A percentile compares a stretch with the other conserved stretches of the same genome.
These are phyloP conservation scores for Apophysomyces ossiformis DNA, from an alignment of 371 early-diverging fungal species.

Conservation along the genomic window DNA sequence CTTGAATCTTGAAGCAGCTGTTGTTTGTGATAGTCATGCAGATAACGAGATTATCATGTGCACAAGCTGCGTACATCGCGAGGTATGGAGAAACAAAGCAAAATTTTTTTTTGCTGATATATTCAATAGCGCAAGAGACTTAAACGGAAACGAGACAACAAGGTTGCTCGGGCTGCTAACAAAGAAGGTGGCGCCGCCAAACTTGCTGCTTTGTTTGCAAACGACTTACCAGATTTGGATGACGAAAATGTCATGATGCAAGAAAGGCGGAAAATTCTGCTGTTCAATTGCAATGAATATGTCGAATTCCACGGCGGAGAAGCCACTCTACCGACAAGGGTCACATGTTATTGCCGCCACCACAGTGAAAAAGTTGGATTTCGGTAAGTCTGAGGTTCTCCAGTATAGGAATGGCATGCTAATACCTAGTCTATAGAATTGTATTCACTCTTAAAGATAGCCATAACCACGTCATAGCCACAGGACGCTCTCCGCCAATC, in stretches of 20 bases:
- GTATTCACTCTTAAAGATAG: conserved; percentile 69
- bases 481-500: conserved; percentile 80
- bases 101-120: neutral
- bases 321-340: conserved; percentile 75
- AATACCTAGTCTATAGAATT: conserved; percentile 41
- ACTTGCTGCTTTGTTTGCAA: conserved; percentile 47
- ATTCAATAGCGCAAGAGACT: conserved; percentile 52
- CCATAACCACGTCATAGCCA: conserved; percentile 64
- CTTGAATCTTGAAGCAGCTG: conserved; percentile 64
- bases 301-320: conserved; percentile 81
- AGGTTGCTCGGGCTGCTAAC: conserved; percentile 52
- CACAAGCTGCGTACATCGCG: conserved; percentile 75
- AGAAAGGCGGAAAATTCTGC: conserved; percentile 59
- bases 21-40: conserved; percentile 77
- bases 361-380: conserved; percentile 91
- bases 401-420: neutral
- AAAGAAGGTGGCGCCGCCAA: conserved; percentile 56
- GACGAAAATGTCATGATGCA: conserved; percentile 51
- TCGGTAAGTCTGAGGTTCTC: conserved; percentile 36
- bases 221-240: conserved; percentile 46
- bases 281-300: conserved; percentile 75
- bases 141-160: conserved; percentile 60
- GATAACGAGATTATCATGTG: conserved; percentile 74
- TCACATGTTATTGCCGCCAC: conserved; percentile 87
- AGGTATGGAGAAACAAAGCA: conserved; percentile 39